phyloP scores from a whole-genome alignment of 2,329 filamentous ascomycete genomes.

The Monilinia fructicola region DNA sequence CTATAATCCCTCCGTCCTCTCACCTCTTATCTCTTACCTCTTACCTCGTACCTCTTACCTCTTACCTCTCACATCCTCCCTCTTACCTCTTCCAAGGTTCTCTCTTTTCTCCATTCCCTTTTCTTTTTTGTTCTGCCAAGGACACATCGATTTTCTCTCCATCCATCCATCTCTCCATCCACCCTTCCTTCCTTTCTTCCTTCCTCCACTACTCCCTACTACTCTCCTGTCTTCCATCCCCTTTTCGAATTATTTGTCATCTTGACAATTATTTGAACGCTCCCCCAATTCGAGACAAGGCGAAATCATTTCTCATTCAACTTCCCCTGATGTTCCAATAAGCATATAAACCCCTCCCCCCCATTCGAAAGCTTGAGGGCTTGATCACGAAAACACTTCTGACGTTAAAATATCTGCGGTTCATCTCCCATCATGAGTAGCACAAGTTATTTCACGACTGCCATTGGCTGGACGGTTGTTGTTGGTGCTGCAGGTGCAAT shows the following conservation, averaged over 20 bases:
- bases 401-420: neutral
- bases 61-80: too few species aligned
- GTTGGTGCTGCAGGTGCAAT: constrained; percentile 39
- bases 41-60: neutral
- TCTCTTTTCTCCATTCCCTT: too few species aligned
- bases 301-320: neutral
- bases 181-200: neutral
- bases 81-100: too few species aligned
- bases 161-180: neutral
- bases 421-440: constrained; percentile 20
- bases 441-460: constrained; percentile 37
- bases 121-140: neutral
- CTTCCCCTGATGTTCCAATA: constrained; percentile 19
- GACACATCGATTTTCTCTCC: neutral
- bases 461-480: constrained; percentile 43
- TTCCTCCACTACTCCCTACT: too few species aligned
- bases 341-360: neutral
- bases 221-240: too few species aligned
- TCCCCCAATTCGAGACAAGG: neutral
- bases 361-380: constrained; percentile 20
- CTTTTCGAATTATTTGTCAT: neutral
- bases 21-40: too few species aligned
- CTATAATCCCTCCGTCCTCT: too few species aligned
- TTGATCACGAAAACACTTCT: constrained; percentile 5
- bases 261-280: neutral